These are phyloP conservation scores for Backusella luteola DNA, from an alignment of 192 early-diverging fungal genomes.

Conservation along the genomic window DNA sequence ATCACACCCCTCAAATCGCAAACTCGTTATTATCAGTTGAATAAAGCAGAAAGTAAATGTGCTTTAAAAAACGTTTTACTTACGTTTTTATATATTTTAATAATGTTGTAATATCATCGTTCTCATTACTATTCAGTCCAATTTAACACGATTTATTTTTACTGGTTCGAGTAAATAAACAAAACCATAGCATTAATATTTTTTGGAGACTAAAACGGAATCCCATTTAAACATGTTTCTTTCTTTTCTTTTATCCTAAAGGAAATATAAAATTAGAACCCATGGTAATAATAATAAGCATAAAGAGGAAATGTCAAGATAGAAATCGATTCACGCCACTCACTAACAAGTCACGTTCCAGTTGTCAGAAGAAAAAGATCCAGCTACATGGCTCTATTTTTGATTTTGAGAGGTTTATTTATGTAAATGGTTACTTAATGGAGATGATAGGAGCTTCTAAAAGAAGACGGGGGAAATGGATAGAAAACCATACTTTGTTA, in stretches of 20 bases:
- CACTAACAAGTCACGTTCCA: background rate
- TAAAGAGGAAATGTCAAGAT: background rate
- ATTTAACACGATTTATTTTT: background rate
- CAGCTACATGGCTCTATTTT: background rate
- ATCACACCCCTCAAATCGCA: background rate
- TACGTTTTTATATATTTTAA: background rate
- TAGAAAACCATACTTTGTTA: background rate
- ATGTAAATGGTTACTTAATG: background rate
- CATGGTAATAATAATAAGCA: background rate
- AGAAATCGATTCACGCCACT: background rate
- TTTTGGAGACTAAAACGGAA: background rate
- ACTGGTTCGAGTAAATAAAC: background rate
- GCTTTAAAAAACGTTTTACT: background rate
- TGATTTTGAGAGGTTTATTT: background rate
- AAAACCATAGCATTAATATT: background rate
- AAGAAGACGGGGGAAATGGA: background rate
- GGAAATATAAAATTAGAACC: too few species aligned
- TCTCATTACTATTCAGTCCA: background rate
- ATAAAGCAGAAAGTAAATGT: background rate
- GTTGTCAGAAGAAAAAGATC: background rate
- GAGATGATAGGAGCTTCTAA: background rate
- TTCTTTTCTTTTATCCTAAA: background rate
- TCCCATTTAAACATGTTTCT: background rate
- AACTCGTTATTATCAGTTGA: background rate
- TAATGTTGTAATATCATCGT: background rate